A percentile compares a stretch with the other conserved stretches of the same genome.
These are phyloP conservation scores for Drosera capensis DNA, from an alignment of 148 eudicot genomes.

Conservation along the genomic window DNA sequence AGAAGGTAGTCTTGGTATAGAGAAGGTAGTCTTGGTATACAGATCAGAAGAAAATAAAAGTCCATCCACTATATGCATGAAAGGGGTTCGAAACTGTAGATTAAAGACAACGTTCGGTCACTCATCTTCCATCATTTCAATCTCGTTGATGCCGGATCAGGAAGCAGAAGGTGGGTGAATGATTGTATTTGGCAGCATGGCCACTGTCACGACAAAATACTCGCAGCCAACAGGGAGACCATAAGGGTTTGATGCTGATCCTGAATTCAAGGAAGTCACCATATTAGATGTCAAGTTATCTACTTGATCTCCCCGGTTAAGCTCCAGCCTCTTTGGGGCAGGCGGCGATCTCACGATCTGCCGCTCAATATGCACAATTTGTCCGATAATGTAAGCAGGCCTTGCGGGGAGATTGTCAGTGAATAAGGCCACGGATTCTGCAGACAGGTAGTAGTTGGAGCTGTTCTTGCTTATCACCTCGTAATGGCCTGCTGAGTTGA, in stretches of 20 bases:
- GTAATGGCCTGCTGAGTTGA: conserved; percentile 58
- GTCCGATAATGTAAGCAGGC: conserved; percentile 73
- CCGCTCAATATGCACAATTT: conserved; percentile 84
- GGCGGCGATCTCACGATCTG: conserved; percentile 33
- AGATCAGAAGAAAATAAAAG: too few species aligned
- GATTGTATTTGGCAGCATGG: conserved; percentile 70
- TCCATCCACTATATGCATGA: too few species aligned
- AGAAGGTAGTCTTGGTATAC: too few species aligned
- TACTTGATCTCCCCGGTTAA: conserved; percentile 13
- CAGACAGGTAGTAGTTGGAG: conserved; percentile 65
- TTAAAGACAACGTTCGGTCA: too few species aligned
- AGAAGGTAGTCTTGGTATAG: too few species aligned
- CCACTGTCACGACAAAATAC: conserved; percentile 69
- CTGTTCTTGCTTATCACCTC: conserved; percentile 81
- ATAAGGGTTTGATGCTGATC: conserved; percentile 36
- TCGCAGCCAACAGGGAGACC: conserved; percentile 67
- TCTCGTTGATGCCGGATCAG: conserved; percentile 46
- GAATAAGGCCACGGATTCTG: conserved; percentile 87
- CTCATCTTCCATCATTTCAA: conserved; percentile 81
- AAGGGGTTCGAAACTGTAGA: too few species aligned
- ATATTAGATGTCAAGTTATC: conserved; percentile 19
- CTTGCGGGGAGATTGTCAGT: conserved; percentile 54
- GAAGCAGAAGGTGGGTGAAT: conserved; percentile 59
- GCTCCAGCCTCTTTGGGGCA: conserved; percentile 11
- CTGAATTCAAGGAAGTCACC: conserved; percentile 23